Base-by-base conservation (phyloP, 2,329 filamentous ascomycete species). In the Knufia petricola region DNA sequence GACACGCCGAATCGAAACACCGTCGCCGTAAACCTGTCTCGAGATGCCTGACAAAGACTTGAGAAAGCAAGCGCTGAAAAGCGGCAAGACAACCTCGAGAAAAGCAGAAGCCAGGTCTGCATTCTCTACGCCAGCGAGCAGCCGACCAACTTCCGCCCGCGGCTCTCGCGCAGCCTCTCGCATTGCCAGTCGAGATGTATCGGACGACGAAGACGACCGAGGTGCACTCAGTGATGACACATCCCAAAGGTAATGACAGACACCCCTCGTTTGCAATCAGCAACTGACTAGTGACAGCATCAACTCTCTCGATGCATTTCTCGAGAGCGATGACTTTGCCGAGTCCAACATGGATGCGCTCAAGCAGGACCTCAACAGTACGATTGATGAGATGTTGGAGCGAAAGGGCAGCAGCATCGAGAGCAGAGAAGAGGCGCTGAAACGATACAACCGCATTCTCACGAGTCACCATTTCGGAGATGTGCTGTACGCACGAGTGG, bases 361-460 rank as follows among this genome's bases (percentile, higher is more conserved):
- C 76, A 75, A 79, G 39, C 68, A 77, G 13, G 75, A 78, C 49
- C 67, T 89, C 28, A 70, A 74, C 23, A 76, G 81, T 53, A 77
- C 82, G 50, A 80, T 94, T 53, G 74, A 82, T 41, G 80, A 85
- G 56, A 77, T 94, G 23, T 73, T 83, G 48, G 79, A 85, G 57
- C 81, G 85, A 59, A 94, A 94, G 72, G 80, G 83, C 55, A 87
- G 82, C 65, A 87, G 81, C 55, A 77, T 75, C 20, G 78, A 85
- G 53, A 79, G 80, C 19, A 79, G 87, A 46, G 83, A 87, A 59
- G 72, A 78, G 34, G 76, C 75, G 24, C 69, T 88, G 42, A 69
- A 69, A 38, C 72, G 71, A 1, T 87, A 82, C 62, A 73, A 76
- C 34, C 76, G 81, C 45, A 72, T 85, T 17, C 64, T 89, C 45